These are phyloP conservation scores for Telfairia occidentalis DNA, from an alignment of 331 rosid species.

Conservation along the genomic window DNA sequence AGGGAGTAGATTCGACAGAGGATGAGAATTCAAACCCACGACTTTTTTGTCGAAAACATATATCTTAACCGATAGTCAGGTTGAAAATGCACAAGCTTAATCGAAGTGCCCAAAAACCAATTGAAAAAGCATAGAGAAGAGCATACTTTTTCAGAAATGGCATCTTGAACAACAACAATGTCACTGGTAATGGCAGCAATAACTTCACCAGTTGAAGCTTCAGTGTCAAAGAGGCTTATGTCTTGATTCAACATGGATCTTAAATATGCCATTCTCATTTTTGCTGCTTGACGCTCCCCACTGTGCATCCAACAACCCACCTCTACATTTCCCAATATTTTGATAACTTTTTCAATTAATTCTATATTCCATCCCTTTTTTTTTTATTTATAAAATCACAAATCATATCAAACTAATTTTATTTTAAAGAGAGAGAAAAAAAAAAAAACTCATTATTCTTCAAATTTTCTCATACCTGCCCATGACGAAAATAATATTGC, in stretches of 20 bases:
- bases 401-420: too few species aligned
- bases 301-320: conserved; percentile 99
- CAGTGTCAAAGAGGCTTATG: conserved; percentile 79
- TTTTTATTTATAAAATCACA: background rate
- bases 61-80: too few species aligned
- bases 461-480: conserved; percentile 62
- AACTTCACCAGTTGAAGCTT: conserved; percentile 85
- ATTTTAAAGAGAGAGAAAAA: background rate
- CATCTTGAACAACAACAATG: conserved; percentile 82
- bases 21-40: too few species aligned
- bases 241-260: conserved; percentile 83
- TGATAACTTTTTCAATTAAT: too few species aligned
- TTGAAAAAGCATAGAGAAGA: too few species aligned
- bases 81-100: too few species aligned
- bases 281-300: conserved; percentile 90
- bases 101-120: too few species aligned
- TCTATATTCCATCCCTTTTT: background rate
- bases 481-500: conserved; percentile 82
- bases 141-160: conserved; percentile 84
- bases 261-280: conserved; percentile 94
- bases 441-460: background rate
- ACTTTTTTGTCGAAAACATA: too few species aligned
- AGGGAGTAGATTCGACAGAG: too few species aligned
- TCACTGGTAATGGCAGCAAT: conserved; percentile 84
- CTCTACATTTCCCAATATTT: conserved; percentile 27